Evolutionary conservation across 352 stramenopile genomes (phyloP), one percentile per base, ranked within the genome.

Genomic region (Pythium brassicae): DNA sequence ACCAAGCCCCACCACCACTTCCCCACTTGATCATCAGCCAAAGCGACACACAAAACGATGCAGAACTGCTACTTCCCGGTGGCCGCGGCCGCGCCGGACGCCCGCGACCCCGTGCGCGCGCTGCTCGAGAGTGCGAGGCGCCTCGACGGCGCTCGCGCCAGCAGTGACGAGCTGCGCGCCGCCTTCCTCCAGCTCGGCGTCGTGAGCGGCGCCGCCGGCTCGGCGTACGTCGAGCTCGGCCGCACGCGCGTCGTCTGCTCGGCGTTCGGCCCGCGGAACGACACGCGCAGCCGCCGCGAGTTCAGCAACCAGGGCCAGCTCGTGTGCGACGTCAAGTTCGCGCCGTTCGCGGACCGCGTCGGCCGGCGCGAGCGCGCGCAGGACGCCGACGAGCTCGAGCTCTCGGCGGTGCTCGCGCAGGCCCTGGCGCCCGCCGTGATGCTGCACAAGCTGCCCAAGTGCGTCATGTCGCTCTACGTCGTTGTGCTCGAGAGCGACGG

Each of bases 301-400:
- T 96, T 95, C 63, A 94, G 70, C 58, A 85, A 95, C 50, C 83
- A 92, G 59, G 87, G 86, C 0, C 77, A 96, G 54, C 54, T 97
- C 42, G 69, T 92, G 50, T 97, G 89, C 50, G 89, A 97, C 57
- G 80, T 97, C 54, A 92, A 92, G 54, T 95, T 85, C 55, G 86
- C 87, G 27, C 86, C 87, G 12, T 96, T 96, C 40, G 87, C 87
- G 5, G 76, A 86, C 45, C 65, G 71, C 15, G 58, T 69, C 32
- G 72, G 65, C 14, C 69, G 79, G n/a, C 83, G 83, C 32, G 83
- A 89, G 57, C 76, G 81, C 25, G 83, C 73, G 6, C 82, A 91
- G 67, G 79, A 89, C 50, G 63, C 79, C 35, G 84, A 94, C 61
- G 84, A 94, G 72, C 69, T 89, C 51, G 84, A 92, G 63, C 64